Evolutionary conservation across 257 asterid genomes (phyloP).

Genomic region (Lycium ferocissimum): DNA sequence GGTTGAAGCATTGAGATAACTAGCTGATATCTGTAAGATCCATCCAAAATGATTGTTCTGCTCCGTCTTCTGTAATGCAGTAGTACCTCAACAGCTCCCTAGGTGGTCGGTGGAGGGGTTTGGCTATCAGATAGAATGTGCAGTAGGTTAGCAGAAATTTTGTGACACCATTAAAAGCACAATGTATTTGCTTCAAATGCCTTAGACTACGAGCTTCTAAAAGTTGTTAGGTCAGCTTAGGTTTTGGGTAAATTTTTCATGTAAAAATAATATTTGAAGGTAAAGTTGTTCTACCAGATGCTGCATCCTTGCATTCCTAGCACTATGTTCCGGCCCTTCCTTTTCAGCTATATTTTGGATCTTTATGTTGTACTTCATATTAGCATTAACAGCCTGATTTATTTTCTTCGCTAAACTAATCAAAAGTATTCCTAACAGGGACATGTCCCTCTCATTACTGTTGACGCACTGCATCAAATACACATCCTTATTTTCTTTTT

Average conservation of each 20-base stretch:
- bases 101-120: background rate
- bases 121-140: background rate
- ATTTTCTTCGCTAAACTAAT: constrained; percentile 20
- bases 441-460: constrained; percentile 58
- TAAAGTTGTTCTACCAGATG: constrained; percentile 18
- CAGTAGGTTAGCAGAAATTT: background rate
- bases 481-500: constrained; percentile 94
- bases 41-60: constrained; percentile 23
- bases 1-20: background rate
- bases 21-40: constrained; percentile 6
- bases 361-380: background rate
- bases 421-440: constrained; percentile 56
- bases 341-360: background rate
- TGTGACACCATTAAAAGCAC: background rate
- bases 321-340: background rate
- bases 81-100: background rate
- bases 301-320: constrained; percentile 3
- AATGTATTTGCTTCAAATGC: background rate
- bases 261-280: background rate
- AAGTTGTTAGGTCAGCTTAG: constrained; percentile 11
- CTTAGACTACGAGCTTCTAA: background rate
- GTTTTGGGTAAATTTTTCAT: background rate
- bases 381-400: background rate
- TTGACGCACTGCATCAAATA: constrained; percentile 84
- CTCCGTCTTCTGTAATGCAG: background rate